Evolutionary conservation across 1,139 yeast genomes (phyloP), one percentile per base, ranked within the genome.

Genomic region (Candida tetrigidarum): DNA sequence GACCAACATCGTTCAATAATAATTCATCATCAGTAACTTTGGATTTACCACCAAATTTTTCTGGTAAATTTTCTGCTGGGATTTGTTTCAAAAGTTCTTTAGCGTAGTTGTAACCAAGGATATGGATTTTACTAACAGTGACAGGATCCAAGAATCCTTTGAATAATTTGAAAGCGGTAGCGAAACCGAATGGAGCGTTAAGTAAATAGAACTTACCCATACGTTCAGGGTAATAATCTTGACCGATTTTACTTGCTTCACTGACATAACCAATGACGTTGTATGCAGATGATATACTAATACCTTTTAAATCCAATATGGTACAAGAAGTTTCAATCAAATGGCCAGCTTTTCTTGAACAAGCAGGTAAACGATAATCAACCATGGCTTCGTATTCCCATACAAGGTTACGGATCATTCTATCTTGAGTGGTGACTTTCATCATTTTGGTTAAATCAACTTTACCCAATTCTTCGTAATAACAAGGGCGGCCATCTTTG

Each of bases 161-260:
- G 73, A 93, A 89, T 50, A 92, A 65, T 64, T 82, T 82, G 78
- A 93, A 93, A 30, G 96, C 98, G 39, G 97, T 85, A 32, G 96
- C 84, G 71, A 93, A 93, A 4, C 99, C 99, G 66, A 91, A 93
- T 51, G 99, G 99, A 2, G 99, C 96, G 64, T 93, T 93, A 70
- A 93, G 89, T 60, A 92, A 75, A 71, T 90, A 93, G 64, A 93
- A 93, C 69, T 90, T 91, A 60, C 99, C 98, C 98, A 93, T 92
- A 71, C 99, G 86, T 76, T 93, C 99, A n/a, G 99, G 99, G 67
- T 93, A 93, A 69, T 87, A 93, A 74, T 93, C 90, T 73, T 93
- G 99, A 51, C 98, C 97, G 61, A 93, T 90, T 58, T 80, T 74
- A 16, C 97, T 88, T 22, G 99, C 97, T 68, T 91, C 97, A 64